Conservation (phyloP, 768 basidiomycete genomes). For the Auricularia heimuer region DNA sequence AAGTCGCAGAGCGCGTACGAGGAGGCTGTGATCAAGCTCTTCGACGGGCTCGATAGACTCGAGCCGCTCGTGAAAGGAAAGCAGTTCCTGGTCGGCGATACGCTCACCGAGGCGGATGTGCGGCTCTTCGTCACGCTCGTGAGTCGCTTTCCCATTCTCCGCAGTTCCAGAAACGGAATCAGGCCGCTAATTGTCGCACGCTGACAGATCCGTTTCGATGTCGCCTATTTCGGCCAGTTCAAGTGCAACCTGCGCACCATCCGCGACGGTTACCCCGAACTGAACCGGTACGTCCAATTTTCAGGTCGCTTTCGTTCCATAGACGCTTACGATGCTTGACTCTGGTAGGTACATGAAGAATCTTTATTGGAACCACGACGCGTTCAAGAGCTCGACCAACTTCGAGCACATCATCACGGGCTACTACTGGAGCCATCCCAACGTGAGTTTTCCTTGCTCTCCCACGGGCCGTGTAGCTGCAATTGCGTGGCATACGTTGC, state of each 20-base stretch:
- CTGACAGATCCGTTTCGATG: constrained; percentile 72
- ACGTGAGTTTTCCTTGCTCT: constrained; percentile 19
- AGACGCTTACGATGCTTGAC: constrained; percentile 5
- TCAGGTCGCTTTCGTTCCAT: too few species aligned
- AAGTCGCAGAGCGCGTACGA: constrained; percentile 73
- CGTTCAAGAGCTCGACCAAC: constrained; percentile 80
- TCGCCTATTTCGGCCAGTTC: constrained; percentile 86
- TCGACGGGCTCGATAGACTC: constrained; percentile 68
- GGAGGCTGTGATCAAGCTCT: constrained; percentile 60
- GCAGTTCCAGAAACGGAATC: neutral
- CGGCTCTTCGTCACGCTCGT: constrained; percentile 92
- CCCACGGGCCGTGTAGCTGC: too few species aligned
- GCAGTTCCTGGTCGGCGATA: constrained; percentile 75
- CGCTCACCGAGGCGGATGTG: constrained; percentile 74
- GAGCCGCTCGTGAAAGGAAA: constrained; percentile 71
- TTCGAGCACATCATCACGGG: constrained; percentile 82
- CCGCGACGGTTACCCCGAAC: constrained; percentile 76
- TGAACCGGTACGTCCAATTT: constrained; percentile 45
- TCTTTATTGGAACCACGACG: constrained; percentile 83
- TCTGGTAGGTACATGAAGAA: constrained; percentile 62
- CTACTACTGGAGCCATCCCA: constrained; percentile 56
- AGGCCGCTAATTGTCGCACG: too few species aligned
- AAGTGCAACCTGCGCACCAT: constrained; percentile 86
- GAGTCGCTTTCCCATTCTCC: constrained; percentile 17
- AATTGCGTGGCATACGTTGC: neutral